Conservation (phyloP, 257 asterid species). For the Solanum chmielewskii region DNA sequence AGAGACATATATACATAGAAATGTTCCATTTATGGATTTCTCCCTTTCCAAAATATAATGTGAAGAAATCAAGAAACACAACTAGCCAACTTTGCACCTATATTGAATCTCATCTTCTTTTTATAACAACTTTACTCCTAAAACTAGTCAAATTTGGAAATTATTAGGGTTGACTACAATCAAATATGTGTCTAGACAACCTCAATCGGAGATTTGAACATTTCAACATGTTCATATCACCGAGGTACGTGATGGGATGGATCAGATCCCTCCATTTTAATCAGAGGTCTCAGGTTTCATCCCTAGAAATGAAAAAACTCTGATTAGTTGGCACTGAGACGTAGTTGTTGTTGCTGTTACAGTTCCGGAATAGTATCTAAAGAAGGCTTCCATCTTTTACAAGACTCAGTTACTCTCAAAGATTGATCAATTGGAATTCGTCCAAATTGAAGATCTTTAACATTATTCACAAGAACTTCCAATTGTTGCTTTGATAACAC, state of each 20-base stretch:
- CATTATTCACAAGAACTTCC: slow-evolving; percentile 24
- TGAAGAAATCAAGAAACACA: not conserved
- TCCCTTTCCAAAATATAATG: not conserved
- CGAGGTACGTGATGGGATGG: not conserved
- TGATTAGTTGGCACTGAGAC: not conserved
- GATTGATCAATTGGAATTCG: slow-evolving; percentile 7
- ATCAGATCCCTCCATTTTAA: not conserved
- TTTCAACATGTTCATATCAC: not conserved
- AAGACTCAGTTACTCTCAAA: not conserved
- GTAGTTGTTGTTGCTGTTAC: not conserved
- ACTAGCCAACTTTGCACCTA: not conserved
- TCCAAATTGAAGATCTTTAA: slow-evolving; percentile 16
- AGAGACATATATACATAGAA: not conserved
- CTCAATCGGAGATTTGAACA: not conserved
- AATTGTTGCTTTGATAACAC: slow-evolving; percentile 41
- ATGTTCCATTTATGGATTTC: not conserved
- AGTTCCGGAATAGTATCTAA: slow-evolving; percentile 42
- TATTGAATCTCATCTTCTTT: not conserved
- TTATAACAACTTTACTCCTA: not conserved
- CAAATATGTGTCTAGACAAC: not conserved
- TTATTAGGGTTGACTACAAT: not conserved
- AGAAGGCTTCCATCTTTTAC: slow-evolving; percentile 40
- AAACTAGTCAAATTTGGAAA: not conserved
- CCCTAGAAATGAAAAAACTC: not conserved
- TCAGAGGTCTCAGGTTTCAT: accelerated